These are phyloP conservation scores for Scutellaria minor DNA, from an alignment of 257 asterid genomes.

Conservation along the genomic window DNA sequence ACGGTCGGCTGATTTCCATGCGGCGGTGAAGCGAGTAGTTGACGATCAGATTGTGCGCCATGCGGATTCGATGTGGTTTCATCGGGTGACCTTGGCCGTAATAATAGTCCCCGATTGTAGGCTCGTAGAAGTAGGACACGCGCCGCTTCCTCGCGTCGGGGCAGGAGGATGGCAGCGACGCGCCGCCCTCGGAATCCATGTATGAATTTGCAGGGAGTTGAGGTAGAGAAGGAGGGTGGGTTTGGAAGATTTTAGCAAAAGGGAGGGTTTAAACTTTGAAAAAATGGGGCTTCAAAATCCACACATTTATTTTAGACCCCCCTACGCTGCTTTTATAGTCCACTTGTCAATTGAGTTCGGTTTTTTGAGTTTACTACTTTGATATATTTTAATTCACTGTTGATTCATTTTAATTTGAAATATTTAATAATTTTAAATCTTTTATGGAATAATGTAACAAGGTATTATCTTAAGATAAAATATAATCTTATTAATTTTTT, in stretches of 20 bases:
- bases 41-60: slow-evolving; percentile 76
- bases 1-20: slow-evolving; percentile 71
- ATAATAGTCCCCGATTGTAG: slow-evolving; percentile 69
- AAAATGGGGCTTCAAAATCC: background rate
- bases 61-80: slow-evolving; percentile 84
- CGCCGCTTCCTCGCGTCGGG: slow-evolving; percentile 78
- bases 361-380: no score
- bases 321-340: no score
- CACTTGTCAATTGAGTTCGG: no score
- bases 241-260: slow-evolving; percentile 10
- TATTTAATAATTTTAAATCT: no score
- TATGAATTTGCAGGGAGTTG: slow-evolving; percentile 20
- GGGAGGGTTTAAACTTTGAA: background rate
- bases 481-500: no score
- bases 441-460: no score
- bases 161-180: slow-evolving; percentile 65
- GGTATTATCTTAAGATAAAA: no score
- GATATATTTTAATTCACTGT: no score
- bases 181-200: slow-evolving; percentile 60
- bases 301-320: no score
- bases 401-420: no score
- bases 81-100: slow-evolving; percentile 84
- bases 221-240: background rate
- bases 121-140: slow-evolving; percentile 80
- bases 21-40: slow-evolving; percentile 69